A percentile compares a stretch with the other conserved stretches of the same genome.
Evolutionary conservation across 2,329 filamentous ascomycete species (phyloP).

Genomic region (Teratosphaeria destructans): DNA sequence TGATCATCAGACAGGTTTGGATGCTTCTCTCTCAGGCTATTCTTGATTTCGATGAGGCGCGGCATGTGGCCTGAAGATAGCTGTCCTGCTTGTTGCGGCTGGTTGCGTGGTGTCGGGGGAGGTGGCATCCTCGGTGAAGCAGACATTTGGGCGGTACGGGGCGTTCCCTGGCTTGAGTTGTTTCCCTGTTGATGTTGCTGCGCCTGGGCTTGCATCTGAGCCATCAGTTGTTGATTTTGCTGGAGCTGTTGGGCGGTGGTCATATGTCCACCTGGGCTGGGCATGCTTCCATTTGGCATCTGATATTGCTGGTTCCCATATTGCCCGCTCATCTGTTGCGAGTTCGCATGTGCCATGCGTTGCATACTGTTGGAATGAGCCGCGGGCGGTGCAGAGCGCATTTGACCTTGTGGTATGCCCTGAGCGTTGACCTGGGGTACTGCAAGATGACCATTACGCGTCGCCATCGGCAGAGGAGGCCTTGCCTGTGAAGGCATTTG

Average conservation of each 20-base stretch:
- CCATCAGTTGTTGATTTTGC: conserved; percentile 21
- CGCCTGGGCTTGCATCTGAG: conserved; percentile 16
- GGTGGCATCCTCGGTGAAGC: conserved; percentile 28
- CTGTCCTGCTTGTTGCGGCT: conserved; percentile 33
- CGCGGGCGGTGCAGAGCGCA: conserved; percentile 14
- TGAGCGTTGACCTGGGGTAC: conserved; percentile 43
- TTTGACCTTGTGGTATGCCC: conserved; percentile 54
- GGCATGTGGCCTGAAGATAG: conserved; percentile 45
- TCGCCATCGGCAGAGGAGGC: conserved; percentile 35
- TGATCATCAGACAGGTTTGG: conserved; percentile 45
- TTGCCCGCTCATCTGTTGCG: conserved; percentile 15
- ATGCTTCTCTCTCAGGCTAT: conserved; percentile 41
- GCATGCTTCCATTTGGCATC: conserved; percentile 19
- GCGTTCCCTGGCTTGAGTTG: conserved; percentile 12
- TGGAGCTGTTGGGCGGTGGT: conserved; percentile 24
- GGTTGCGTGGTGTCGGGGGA: conserved; percentile 22
- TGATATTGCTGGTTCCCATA: conserved; percentile 19
- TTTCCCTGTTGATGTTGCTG: conserved; percentile 3
- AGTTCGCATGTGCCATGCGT: conserved; percentile 16
- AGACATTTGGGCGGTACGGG: conserved; percentile 16
- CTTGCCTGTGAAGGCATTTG: conserved; percentile 32
- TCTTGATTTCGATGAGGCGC: conserved; percentile 43
- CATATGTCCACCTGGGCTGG: conserved; percentile 21
- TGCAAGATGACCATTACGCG: conserved; percentile 39
- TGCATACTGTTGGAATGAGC: conserved; percentile 11